Percentiles rank a stretch among this genome's conserved stretches.
phyloP scores from a whole-genome alignment of 331 rosid genomes.

The Dryas integrifolia region DNA sequence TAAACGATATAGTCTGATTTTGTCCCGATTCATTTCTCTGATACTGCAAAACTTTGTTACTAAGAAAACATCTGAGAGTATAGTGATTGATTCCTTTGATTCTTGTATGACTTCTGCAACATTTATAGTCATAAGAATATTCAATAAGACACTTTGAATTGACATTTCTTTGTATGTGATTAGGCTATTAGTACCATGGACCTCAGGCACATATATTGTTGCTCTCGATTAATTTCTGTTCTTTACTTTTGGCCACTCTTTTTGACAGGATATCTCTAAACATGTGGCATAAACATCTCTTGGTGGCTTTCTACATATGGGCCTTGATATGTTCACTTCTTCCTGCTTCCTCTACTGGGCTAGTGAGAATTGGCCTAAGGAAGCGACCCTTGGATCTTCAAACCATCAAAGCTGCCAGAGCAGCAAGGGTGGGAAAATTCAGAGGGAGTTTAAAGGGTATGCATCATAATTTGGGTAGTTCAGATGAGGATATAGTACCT shows the following conservation, averaged over 20 bases:
- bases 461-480: constrained; percentile 12
- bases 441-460: constrained; percentile 7
- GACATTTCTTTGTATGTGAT: too few species aligned
- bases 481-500: constrained; percentile 51
- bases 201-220: too few species aligned
- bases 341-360: constrained; percentile 57
- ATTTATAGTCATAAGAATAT: too few species aligned
- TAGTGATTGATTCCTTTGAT: constrained; percentile 2
- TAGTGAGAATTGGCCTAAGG: constrained; percentile 63
- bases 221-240: not conserved
- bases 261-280: constrained; percentile 33
- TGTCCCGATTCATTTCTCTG: too few species aligned
- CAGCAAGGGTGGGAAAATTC: constrained; percentile 35
- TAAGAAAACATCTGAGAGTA: too few species aligned
- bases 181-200: too few species aligned
- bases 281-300: constrained; percentile 53
- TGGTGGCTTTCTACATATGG: constrained; percentile 54
- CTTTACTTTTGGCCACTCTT: constrained; percentile 13
- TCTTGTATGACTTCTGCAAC: not conserved
- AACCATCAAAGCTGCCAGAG: constrained; percentile 50
- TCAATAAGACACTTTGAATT: too few species aligned
- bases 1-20: too few species aligned
- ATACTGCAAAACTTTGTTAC: too few species aligned
- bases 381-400: constrained; percentile 61
- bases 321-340: constrained; percentile 54